Percentiles rank a stretch among this genome's conserved stretches.
Conservation (phyloP, 2,329 filamentous ascomycete genomes). For the Arthrobotrys conoides region DNA sequence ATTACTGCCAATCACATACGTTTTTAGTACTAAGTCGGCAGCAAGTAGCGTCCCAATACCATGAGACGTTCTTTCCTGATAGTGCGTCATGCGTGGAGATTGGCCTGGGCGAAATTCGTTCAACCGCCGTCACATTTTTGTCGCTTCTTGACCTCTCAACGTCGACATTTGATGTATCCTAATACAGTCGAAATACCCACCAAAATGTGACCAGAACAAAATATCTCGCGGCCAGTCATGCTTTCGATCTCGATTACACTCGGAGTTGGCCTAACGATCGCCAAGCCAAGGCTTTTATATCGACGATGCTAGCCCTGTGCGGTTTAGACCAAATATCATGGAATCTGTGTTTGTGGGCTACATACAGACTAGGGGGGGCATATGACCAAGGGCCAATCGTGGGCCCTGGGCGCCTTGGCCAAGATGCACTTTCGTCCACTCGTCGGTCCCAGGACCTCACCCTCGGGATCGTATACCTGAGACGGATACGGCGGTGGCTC, state of each 20-base stretch:
- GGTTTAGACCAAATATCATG: not conserved
- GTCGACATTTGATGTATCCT: too few species aligned
- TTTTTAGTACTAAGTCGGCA: constrained; percentile 25
- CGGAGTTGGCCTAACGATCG: constrained; percentile 16
- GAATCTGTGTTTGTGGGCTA: constrained; percentile 1
- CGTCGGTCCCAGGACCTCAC: constrained; percentile 46
- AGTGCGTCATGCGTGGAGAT: constrained; percentile 59
- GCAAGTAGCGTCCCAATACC: constrained; percentile 30
- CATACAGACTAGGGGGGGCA: not conserved
- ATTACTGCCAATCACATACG: constrained; percentile 50
- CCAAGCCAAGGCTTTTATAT: constrained; percentile 32
- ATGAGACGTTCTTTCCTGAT: constrained; percentile 30
- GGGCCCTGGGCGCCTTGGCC: constrained; percentile 33
- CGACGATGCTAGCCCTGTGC: constrained; percentile 7
- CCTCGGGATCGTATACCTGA: constrained; percentile 29
- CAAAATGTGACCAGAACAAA: constrained; percentile 10
- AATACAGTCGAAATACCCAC: not conserved
- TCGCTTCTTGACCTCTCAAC: not conserved
- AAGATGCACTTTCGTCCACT: constrained; percentile 46
- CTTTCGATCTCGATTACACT: not conserved
- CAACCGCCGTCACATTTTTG: constrained; percentile 53
- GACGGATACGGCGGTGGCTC: constrained; percentile 34
- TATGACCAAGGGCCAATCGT: constrained; percentile 33
- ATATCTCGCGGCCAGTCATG: not conserved
- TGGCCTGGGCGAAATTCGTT: constrained; percentile 17